Evolutionary conservation across 192 early-diverging fungal species (phyloP), one percentile per base, ranked within the genome.

Genomic region (Globomyces pollinis-pini): DNA sequence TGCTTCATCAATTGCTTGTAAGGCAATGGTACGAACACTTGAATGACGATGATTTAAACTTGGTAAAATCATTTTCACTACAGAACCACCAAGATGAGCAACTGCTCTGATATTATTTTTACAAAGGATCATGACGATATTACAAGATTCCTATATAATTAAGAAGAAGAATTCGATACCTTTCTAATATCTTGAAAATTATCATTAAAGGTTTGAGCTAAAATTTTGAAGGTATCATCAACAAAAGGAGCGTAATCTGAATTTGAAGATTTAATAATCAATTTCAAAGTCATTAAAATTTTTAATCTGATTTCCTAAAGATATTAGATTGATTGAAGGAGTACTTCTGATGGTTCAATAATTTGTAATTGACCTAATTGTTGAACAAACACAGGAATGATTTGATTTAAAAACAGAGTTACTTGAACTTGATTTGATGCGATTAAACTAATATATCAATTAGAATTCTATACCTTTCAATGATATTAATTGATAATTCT

Each of bases 101-200:
- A 76, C 28, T 0, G 43, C 49, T 21, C 62, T 50, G 3, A 63
- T 55, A 13, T 35, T 54, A 41, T 62, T 55, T n/a, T 18, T 41
- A 24, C 36, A 39, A 3, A 82, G 57, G 20, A 42, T 34, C 7
- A 61, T 62, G 4, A 73, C 62, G 11, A 81, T 39, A 50, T 65
- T 68, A 47, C 68, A 76, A 1, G 78, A 68, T 65, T 81, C 75
- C n/a, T n/a, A n/a, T n/a, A n/a, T n/a, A n/a, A n/a, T n/a, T n/a
- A n/a, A n/a, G n/a, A n/a, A n/a, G n/a, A n/a, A n/a, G n/a, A n/a
- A n/a, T n/a, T n/a, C n/a, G n/a, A n/a, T n/a, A n/a, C n/a, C 75
- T 83, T 83, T 47, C 67, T 67, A 18, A 83, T 70, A 18, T 83
- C 78, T 15, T 75, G 78, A 55, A 70, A 83, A 4, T 75, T 59